Conservation (phyloP, 495 filamentous ascomycete species). For the Cercophora samala region DNA sequence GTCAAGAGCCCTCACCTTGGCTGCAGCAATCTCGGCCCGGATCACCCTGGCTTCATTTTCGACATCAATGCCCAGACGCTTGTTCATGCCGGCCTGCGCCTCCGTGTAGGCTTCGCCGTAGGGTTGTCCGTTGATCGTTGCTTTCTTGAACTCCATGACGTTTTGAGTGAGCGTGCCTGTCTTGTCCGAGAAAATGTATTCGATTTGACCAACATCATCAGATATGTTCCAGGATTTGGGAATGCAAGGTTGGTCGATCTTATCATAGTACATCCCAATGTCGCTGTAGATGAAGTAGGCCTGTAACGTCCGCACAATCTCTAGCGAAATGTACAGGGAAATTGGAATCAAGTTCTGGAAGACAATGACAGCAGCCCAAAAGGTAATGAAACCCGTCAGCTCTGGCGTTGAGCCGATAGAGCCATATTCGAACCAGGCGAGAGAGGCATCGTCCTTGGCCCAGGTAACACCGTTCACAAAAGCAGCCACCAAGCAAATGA, state of each 20-base stretch:
- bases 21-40: constrained; percentile 73
- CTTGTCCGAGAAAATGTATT: constrained; percentile 99
- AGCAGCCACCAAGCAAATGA: constrained; percentile 84
- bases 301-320: constrained; percentile 90
- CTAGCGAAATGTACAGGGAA: constrained; percentile 94
- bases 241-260: constrained; percentile 87
- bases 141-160: constrained; percentile 99
- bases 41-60: constrained; percentile 73
- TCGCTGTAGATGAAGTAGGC: constrained; percentile 98
- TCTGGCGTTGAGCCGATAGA: constrained; percentile 73
- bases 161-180: constrained; percentile 98
- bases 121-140: constrained; percentile 85
- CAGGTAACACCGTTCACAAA: constrained; percentile 83
- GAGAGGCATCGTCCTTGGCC: constrained; percentile 67
- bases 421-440: constrained; percentile 81
- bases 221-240: constrained; percentile 99
- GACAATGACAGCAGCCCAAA: constrained; percentile 89
- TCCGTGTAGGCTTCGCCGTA: constrained; percentile 99
- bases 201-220: constrained; percentile 96
- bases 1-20: constrained; percentile 67
- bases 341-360: constrained; percentile 99
- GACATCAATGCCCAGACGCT: constrained; percentile 79
- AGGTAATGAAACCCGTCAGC: constrained; percentile 88
- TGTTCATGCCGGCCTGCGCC: constrained; percentile 91
- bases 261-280: constrained; percentile 91